Percentiles rank a stretch among this genome's conserved stretches.
Conservation (phyloP, 1,139 yeast species). For the Pneumocystis jirovecii region DNA sequence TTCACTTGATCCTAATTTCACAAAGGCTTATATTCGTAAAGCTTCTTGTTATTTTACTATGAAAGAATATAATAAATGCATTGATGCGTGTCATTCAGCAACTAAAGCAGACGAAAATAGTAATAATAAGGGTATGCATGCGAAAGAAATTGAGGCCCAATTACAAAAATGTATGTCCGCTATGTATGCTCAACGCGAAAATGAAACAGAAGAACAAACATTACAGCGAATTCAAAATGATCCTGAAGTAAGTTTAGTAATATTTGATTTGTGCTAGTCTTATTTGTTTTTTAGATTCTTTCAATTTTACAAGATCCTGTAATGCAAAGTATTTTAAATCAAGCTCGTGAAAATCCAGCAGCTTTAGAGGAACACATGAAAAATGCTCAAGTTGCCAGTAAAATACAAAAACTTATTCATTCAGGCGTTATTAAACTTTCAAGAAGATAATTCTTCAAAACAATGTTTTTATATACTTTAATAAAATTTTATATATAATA, state of each 20-base stretch:
- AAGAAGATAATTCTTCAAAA: background rate
- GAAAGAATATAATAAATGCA: conserved; percentile 69
- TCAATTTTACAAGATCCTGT: conserved; percentile 88
- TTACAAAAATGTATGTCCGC: conserved; percentile 62
- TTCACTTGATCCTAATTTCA: conserved; percentile 68
- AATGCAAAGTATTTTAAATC: conserved; percentile 87
- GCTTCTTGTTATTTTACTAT: conserved; percentile 88
- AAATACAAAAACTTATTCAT: conserved; percentile 79
- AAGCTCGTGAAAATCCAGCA: conserved; percentile 91
- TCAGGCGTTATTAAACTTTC: conserved; percentile 82
- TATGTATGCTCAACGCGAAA: conserved; percentile 66
- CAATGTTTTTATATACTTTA: background rate
- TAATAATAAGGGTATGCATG: conserved; percentile 33
- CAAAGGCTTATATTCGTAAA: conserved; percentile 93
- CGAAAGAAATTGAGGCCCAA: conserved; percentile 68
- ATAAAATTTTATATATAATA: background rate
- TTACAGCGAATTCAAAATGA: conserved; percentile 81
- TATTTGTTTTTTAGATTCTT: conserved; percentile 32
- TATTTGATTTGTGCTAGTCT: conserved; percentile 1
- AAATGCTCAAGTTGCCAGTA: conserved; percentile 82
- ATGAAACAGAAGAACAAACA: conserved; percentile 91
- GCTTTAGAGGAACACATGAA: conserved; percentile 96
- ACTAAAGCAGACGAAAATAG: conserved; percentile 58
- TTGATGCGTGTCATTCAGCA: conserved; percentile 70
- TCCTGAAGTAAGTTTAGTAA: conserved; percentile 41